Evolutionary conservation across 78 protist genomes (phyloP), one percentile per base, ranked within the genome.

Genomic region (Speleostelium caveatum): DNA sequence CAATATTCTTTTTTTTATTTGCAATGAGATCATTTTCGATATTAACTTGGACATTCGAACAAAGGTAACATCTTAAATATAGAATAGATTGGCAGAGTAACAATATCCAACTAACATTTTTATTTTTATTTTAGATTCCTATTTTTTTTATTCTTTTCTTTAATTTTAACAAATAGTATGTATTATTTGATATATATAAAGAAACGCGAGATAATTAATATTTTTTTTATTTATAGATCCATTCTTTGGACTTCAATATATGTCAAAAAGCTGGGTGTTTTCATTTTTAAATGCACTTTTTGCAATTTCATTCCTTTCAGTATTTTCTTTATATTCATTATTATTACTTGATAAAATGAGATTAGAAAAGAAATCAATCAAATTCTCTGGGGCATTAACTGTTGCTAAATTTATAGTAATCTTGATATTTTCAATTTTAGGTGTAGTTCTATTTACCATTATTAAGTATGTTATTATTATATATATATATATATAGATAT

Each of bases 281-380:
- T 79, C 91, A 69, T 83, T 83, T 33, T 49, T 68, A 5, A 83
- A 83, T 59, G 75, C 91, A 60, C 41, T 83, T 35, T 83, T 83
- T n/a, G 5, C 67, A 28, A 62, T 69, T 22, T 2, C 21, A 3
- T 83, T 83, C 68, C 67, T 83, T n/a, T 41, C 75, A 45, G 39
- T 26, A 53, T 69, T 83, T 69, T 69, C 80, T 33, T 26, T 83
- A 19, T 83, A 83, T 33, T 83, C 91, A 32, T 60, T 83, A 22
- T 24, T 60, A 19, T 22, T 69, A 16, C 59, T 83, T 28, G 91
- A 83, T 60, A 32, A 62, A n/a, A 59, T 83, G 16, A 67, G 91
- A 59, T 42, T 59, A 21, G 91, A 69, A 49, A 5, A 53, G 8
- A 28, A 53, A 39, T 19, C 45, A 19, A 56, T 53, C 33, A 1